Evolutionary conservation across 2,329 filamentous ascomycete genomes (phyloP).

Genomic region (Penicillium sp.): DNA sequence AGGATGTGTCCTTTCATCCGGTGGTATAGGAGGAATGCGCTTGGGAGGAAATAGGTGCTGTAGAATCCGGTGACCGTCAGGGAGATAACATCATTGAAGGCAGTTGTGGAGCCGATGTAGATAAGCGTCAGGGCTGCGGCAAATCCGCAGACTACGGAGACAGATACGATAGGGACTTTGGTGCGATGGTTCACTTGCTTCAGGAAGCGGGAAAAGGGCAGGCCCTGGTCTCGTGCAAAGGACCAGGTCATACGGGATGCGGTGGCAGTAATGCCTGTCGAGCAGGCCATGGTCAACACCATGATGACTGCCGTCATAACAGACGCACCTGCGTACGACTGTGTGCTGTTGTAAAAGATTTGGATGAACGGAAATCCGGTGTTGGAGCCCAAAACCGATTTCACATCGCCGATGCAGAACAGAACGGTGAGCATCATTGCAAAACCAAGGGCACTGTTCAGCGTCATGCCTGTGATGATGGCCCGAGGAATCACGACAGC

Average conservation of each 20-base stretch:
- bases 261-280: constrained; percentile 38
- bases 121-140: constrained; percentile 27
- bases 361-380: constrained; percentile 45
- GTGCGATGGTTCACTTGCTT: constrained; percentile 21
- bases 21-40: constrained; percentile 38
- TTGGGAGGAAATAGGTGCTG: constrained; percentile 40
- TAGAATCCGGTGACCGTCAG: constrained; percentile 42
- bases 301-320: constrained; percentile 37
- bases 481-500: constrained; percentile 40
- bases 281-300: constrained; percentile 34
- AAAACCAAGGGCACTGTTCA: constrained; percentile 43
- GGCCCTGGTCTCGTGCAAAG: constrained; percentile 37
- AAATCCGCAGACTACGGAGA: constrained; percentile 24
- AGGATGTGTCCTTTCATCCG: constrained; percentile 41
- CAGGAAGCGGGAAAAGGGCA: constrained; percentile 32
- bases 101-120: constrained; percentile 27
- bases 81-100: constrained; percentile 28
- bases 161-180: constrained; percentile 22
- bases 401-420: constrained; percentile 41
- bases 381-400: constrained; percentile 33
- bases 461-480: constrained; percentile 38
- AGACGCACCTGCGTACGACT: constrained; percentile 39
- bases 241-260: constrained; percentile 39
- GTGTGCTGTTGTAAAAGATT: constrained; percentile 51
- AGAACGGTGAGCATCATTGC: constrained; percentile 40